phyloP scores from a whole-genome alignment of 208 protist species.

The Wallacemonas sp. region DNA sequence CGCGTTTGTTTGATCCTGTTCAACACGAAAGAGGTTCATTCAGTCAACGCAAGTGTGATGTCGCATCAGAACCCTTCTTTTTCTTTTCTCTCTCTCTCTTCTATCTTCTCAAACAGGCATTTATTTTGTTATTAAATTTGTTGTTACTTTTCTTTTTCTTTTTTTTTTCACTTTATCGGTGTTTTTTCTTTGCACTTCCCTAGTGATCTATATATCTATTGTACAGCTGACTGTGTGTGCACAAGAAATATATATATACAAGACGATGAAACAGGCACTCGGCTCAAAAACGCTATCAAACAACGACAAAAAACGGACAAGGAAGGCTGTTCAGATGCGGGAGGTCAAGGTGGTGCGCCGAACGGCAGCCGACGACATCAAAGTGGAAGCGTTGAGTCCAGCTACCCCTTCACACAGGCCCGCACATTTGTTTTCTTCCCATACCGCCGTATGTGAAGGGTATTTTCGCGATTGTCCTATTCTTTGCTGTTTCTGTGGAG shows the following conservation, averaged over 20 bases:
- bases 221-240: background rate
- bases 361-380: no score
- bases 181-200: conserved; percentile 3
- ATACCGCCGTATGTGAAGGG: background rate
- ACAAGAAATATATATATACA: background rate
- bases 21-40: background rate
- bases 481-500: background rate
- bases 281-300: background rate
- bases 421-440: no score
- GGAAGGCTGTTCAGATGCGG: no score
- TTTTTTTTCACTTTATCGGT: no score
- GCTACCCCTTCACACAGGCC: no score
- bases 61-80: background rate
- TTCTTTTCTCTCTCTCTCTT: conserved; percentile 1
- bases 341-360: no score
- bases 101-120: background rate
- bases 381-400: no score
- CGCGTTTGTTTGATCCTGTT: background rate
- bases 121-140: conserved; percentile 7
- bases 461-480: background rate
- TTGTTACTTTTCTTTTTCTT: conserved; percentile 16
- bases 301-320: no score
- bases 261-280: background rate
- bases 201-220: background rate
- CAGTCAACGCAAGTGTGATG: background rate